Conservation (phyloP, 2,329 filamentous ascomycete species). For the Ceratocystis huliohia region DNA sequence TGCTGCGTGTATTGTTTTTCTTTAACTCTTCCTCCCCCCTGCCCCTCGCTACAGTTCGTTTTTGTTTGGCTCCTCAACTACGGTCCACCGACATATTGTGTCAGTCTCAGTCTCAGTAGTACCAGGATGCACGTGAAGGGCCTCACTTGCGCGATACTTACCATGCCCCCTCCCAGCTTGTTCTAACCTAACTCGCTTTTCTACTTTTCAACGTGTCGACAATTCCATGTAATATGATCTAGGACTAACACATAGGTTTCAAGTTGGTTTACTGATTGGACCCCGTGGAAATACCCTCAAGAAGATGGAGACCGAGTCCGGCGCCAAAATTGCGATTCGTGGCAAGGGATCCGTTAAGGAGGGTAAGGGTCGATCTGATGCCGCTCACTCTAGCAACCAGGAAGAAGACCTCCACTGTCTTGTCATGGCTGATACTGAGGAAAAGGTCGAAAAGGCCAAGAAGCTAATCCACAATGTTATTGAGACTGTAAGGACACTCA, state of each 20-base stretch:
- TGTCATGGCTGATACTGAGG: slow-evolving; percentile 99
- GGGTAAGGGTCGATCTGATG: slow-evolving; percentile 97
- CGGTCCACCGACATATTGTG: slow-evolving; percentile 2
- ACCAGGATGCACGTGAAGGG: slow-evolving; percentile 11
- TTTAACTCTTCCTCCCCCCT: slow-evolving; percentile 8
- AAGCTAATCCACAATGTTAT: slow-evolving; percentile 97
- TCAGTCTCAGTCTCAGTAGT: background rate
- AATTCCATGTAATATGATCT: slow-evolving; percentile 26
- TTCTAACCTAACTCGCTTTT: slow-evolving; percentile 30
- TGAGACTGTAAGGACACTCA: slow-evolving; percentile 67
- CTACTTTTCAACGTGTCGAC: background rate
- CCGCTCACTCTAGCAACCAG: slow-evolving; percentile 98
- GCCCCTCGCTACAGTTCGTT: slow-evolving; percentile 26
- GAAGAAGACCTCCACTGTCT: slow-evolving; percentile 98
- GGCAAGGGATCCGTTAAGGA: slow-evolving; percentile 99
- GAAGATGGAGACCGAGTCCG: slow-evolving; percentile 97
- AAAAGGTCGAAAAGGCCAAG: slow-evolving; percentile 99
- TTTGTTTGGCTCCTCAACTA: slow-evolving; percentile 21
- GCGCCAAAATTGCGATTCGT: slow-evolving; percentile 97
- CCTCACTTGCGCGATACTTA: slow-evolving; percentile 17
- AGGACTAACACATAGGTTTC: slow-evolving; percentile 84
- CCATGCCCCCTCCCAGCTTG: slow-evolving; percentile 26
- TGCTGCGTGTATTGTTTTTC: slow-evolving; percentile 22
- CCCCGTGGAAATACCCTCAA: slow-evolving; percentile 99
- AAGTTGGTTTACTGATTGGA: slow-evolving; percentile 99